These are phyloP conservation scores for Paracorniculantispora psalliotae DNA, from an alignment of 2,329 filamentous ascomycete species.

Conservation along the genomic window DNA sequence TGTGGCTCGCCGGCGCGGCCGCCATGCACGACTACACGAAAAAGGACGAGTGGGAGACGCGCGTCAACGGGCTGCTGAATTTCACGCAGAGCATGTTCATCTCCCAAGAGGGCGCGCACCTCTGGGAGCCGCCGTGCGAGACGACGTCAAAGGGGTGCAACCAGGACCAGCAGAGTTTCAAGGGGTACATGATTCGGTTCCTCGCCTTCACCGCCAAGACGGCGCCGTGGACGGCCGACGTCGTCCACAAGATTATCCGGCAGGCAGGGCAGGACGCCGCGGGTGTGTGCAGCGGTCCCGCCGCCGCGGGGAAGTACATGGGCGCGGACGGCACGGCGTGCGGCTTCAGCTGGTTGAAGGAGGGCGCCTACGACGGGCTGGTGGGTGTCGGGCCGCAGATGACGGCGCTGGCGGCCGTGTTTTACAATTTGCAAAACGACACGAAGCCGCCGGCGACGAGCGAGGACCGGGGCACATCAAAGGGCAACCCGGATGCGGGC, in stretches of 20 bases:
- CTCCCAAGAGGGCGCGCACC: conserved; percentile 35
- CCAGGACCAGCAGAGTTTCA: conserved; percentile 69
- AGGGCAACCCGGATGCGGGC: conserved; percentile 46
- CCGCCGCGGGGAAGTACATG: conserved; percentile 36
- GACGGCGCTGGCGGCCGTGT: conserved; percentile 59
- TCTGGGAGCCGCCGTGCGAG: conserved; percentile 67
- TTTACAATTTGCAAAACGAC: conserved; percentile 50
- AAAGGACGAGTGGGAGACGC: conserved; percentile 48
- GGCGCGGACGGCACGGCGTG: conserved; percentile 58
- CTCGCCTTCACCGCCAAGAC: conserved; percentile 51
- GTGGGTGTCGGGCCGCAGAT: conserved; percentile 66
- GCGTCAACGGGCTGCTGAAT: conserved; percentile 54
- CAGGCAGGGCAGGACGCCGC: conserved; percentile 50
- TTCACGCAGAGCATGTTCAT: conserved; percentile 51
- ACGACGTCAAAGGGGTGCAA: conserved; percentile 33
- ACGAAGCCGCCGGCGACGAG: conserved; percentile 44
- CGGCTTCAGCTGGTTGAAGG: conserved; percentile 60
- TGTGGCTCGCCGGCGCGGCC: conserved; percentile 57
- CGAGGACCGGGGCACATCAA: conserved; percentile 54
- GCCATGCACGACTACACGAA: conserved; percentile 59
- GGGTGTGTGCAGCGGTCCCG: conserved; percentile 44
- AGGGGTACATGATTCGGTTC: conserved; percentile 69
- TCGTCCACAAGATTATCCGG: conserved; percentile 45
- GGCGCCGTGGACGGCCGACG: conserved; percentile 46
- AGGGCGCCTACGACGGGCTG: conserved; percentile 50